Evolutionary conservation across 1,139 yeast genomes (phyloP), one percentile per base, ranked within the genome.

Genomic region (Protomyces arabidopsidicola): DNA sequence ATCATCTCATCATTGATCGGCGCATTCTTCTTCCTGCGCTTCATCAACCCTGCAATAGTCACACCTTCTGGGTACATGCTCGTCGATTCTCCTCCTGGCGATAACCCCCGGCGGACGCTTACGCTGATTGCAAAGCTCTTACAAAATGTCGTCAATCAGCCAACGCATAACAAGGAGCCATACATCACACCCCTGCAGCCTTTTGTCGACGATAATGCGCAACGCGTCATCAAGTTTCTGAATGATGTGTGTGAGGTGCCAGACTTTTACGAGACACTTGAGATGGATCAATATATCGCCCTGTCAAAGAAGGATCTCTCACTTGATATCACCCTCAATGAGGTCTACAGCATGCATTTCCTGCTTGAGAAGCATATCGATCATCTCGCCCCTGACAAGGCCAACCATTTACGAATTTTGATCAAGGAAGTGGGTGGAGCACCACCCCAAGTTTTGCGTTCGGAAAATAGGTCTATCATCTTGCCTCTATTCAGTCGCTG

Each of bases 21-120:
- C 0, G 90, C 96, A 0, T 91, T 89, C 72, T 78, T 91, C 61
- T 91, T 93, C 72, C 78, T 93, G 69, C 79, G 98, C 67, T 87
- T 88, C 69, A 82, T 90, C 67, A 90, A 96, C 72, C 98, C 98
- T 8, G 96, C 96, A 0, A 85, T 93, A 67, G 91, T 91, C 14
- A 86, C 93, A 54, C 97, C 98, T 0, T 96, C 89, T 68, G 81
- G 90, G 2, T 83, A 87, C 68, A 74, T 75, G 75, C 70, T 77
- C 34, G 75, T 77, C 18, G 78, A 76, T 64, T 71, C 71, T 57
- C 68, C 70, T 22, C 79, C 78, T 1, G 76, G 72, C 52, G 68
- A 68, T 31, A 80, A 78, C 39, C 84, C 86, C 10, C 86, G 90
- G 69, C 80, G 96, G 68, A 83, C 90, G 0, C 79, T 89, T 62